A percentile compares a stretch with the other conserved stretches of the same genome.
Conservation (phyloP, 805 yeast genomes). For the Suhomyces kilbournensis region DNA sequence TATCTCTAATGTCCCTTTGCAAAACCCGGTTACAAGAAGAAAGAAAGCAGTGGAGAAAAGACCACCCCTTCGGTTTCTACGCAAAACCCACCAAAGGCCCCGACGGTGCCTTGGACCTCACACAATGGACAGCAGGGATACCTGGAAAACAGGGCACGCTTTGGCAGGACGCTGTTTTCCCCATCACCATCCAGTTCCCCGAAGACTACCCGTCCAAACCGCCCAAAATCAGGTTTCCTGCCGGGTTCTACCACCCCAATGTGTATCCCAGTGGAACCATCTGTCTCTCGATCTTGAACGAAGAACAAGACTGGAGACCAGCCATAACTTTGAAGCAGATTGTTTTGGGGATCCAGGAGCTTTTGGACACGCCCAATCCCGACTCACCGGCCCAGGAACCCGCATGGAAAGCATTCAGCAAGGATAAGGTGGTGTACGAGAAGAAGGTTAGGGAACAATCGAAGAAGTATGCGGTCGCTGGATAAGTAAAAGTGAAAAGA, state of each 20-base stretch:
- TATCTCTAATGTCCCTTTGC: conserved; percentile 49
- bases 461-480: conserved; percentile 52
- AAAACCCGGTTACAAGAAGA: conserved; percentile 88
- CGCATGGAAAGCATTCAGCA: conserved; percentile 84
- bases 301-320: conserved; percentile 97
- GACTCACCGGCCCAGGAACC: conserved; percentile 97
- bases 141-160: conserved; percentile 87
- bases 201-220: conserved; percentile 96
- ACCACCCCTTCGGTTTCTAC: conserved; percentile 95
- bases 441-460: conserved; percentile 81
- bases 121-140: conserved; percentile 90
- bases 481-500: background rate
- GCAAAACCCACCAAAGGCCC: conserved; percentile 82
- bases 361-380: conserved; percentile 86
- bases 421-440: conserved; percentile 67
- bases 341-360: conserved; percentile 87
- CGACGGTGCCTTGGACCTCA: conserved; percentile 83
- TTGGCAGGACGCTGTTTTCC: conserved; percentile 91
- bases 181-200: conserved; percentile 77
- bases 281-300: conserved; percentile 88
- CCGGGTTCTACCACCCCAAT: conserved; percentile 93
- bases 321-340: conserved; percentile 90
- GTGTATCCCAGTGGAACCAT: conserved; percentile 97
- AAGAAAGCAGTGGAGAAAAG: conserved; percentile 96
- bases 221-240: conserved; percentile 87